Evolutionary conservation across 805 yeast genomes (phyloP).

Genomic region (Geotrichum ghanense): DNA sequence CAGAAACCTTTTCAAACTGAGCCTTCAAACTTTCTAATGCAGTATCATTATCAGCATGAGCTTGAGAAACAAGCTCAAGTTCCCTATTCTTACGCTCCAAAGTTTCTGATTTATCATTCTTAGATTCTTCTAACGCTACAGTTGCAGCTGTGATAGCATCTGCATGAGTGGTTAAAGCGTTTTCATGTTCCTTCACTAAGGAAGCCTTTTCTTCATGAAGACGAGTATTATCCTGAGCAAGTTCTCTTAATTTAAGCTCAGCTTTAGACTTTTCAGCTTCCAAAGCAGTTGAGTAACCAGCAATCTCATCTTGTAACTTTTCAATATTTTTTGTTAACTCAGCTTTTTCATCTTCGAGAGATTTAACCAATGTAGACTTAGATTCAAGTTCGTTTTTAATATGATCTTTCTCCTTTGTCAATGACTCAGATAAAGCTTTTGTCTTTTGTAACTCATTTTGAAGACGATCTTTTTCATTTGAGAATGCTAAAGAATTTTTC

Average conservation of each 20-base stretch:
- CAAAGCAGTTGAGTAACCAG: background rate
- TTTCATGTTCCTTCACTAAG: background rate
- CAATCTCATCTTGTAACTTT: background rate
- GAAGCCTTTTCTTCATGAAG: background rate
- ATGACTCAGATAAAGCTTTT: background rate
- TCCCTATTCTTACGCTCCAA: background rate
- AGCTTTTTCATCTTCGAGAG: background rate
- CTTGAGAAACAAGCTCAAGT: constrained; percentile 7
- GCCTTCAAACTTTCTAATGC: background rate
- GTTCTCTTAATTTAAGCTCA: background rate
- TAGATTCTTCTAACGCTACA: background rate
- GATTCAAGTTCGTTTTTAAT: background rate
- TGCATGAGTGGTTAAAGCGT: background rate
- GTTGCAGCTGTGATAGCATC: background rate
- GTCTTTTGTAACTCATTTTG: background rate
- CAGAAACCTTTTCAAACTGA: background rate
- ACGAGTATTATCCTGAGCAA: background rate
- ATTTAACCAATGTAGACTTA: background rate
- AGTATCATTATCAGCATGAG: constrained; percentile 1
- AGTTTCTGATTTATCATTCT: background rate
- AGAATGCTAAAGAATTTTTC: too few species aligned
- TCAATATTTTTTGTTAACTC: background rate
- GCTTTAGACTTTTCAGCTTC: background rate
- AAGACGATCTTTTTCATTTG: background rate
- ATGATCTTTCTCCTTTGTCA: background rate